Percentiles rank a stretch among this genome's conserved stretches.
phyloP scores from a whole-genome alignment of 2,329 filamentous ascomycete genomes.

The Botryotinia narcissicola region DNA sequence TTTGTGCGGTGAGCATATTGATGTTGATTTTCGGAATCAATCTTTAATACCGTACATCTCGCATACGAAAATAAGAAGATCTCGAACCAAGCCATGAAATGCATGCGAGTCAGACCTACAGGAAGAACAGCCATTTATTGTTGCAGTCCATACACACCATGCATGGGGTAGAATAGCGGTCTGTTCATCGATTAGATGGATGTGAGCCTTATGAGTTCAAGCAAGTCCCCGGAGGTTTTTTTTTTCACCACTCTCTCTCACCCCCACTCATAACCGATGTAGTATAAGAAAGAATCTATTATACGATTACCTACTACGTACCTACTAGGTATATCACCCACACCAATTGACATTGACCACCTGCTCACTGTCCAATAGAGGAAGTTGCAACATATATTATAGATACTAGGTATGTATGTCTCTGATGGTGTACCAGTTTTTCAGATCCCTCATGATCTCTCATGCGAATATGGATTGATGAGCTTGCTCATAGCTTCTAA shows the following conservation, averaged over 20 bases:
- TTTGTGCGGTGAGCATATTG: neutral
- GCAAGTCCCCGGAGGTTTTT: neutral
- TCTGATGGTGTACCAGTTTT: neutral
- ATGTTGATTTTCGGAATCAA: neutral
- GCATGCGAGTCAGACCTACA: neutral
- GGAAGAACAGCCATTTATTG: neutral
- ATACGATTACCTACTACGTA: too few species aligned
- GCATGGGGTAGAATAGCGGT: conserved; percentile 12
- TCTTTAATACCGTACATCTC: neutral
- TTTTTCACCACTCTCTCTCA: neutral
- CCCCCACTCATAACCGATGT: neutral
- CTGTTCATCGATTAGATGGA: neutral
- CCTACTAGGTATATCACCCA: neutral
- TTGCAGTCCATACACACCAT: neutral
- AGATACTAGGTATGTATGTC: neutral
- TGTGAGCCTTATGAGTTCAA: neutral
- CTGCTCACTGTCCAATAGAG: conserved; percentile 1
- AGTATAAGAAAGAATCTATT: neutral
- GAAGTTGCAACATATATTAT: neutral
- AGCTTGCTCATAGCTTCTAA: neutral
- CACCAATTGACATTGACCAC: neutral
- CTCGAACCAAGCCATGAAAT: neutral
- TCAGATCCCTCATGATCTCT: neutral
- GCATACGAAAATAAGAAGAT: neutral
- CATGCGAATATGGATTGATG: neutral